Evolutionary conservation across 306 rosid genomes (phyloP).

Genomic region (Vicia faba): DNA sequence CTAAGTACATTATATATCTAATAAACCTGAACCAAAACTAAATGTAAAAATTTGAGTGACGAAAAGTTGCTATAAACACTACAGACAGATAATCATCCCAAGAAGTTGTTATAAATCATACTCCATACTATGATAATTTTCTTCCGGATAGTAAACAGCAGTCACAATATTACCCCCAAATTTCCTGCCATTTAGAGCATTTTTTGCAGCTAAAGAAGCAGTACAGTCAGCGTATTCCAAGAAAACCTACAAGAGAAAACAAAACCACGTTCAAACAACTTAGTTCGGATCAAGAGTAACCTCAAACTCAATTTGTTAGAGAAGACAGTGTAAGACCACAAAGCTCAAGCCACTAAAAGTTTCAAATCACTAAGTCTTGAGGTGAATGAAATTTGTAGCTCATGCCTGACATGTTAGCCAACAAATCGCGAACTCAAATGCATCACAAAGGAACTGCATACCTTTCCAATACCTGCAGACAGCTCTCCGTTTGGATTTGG

Average conservation of each 20-base stretch:
- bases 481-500: slow-evolving; percentile 48
- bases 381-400: slow-evolving; percentile 10
- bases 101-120: slow-evolving; percentile 42
- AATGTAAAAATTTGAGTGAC: neutral
- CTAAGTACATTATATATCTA: neutral
- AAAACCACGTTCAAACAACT: slow-evolving; percentile 22
- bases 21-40: neutral
- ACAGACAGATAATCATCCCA: slow-evolving; percentile 1
- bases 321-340: neutral
- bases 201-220: slow-evolving; percentile 59
- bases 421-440: slow-evolving; percentile 15
- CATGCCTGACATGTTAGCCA: slow-evolving; percentile 1
- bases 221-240: slow-evolving; percentile 63
- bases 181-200: slow-evolving; percentile 69
- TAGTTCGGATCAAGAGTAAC: slow-evolving; percentile 2
- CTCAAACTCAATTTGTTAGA: neutral
- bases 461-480: slow-evolving; percentile 75
- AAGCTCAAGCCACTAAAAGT: neutral
- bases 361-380: neutral
- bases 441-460: slow-evolving; percentile 36
- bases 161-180: slow-evolving; percentile 68
- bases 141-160: slow-evolving; percentile 71
- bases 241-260: slow-evolving; percentile 63
- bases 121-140: slow-evolving; percentile 52
- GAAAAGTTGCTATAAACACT: slow-evolving; percentile 22